Conservation (phyloP, 345 rosid genomes). For the Noccaea bulbosa region DNA sequence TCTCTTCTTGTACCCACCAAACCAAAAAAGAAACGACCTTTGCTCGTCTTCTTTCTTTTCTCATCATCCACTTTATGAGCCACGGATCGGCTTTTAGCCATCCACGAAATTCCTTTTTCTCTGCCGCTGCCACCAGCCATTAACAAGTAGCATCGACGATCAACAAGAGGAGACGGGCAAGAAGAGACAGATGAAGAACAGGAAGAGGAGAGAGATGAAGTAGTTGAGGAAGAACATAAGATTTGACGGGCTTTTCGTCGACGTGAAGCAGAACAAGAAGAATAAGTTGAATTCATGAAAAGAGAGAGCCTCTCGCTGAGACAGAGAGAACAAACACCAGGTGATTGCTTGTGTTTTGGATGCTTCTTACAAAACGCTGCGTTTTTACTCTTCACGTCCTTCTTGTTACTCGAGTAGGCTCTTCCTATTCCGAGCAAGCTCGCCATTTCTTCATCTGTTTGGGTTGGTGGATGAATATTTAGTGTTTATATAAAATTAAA, state of each 20-base stretch:
- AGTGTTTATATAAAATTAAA: slow-evolving; percentile 28
- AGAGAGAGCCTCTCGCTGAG: slow-evolving; percentile 42
- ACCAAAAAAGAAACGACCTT: slow-evolving; percentile 35
- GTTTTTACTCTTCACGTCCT: slow-evolving; percentile 33
- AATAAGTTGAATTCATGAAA: slow-evolving; percentile 31
- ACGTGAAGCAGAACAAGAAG: slow-evolving; percentile 21
- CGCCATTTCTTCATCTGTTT: slow-evolving; percentile 39
- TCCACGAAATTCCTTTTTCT: slow-evolving; percentile 33
- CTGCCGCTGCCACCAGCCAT: slow-evolving; percentile 32
- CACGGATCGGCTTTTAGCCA: slow-evolving; percentile 39
- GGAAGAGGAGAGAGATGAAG: slow-evolving; percentile 32
- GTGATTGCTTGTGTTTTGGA: slow-evolving; percentile 45
- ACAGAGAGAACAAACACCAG: slow-evolving; percentile 46
- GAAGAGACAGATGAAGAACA: slow-evolving; percentile 43
- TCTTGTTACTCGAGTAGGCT: slow-evolving; percentile 26
- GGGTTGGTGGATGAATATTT: slow-evolving; percentile 20
- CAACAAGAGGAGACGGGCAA: slow-evolving; percentile 42
- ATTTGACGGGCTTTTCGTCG: slow-evolving; percentile 19
- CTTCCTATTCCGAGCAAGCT: slow-evolving; percentile 40
- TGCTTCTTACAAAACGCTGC: slow-evolving; percentile 39
- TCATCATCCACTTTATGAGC: slow-evolving; percentile 37
- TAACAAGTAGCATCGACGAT: slow-evolving; percentile 14
- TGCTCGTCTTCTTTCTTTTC: slow-evolving; percentile 31
- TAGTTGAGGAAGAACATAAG: slow-evolving; percentile 35
- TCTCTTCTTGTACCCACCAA: slow-evolving; percentile 31